These are phyloP conservation scores for Nemania serpens DNA, from an alignment of 2,329 filamentous ascomycete genomes.

Conservation along the genomic window DNA sequence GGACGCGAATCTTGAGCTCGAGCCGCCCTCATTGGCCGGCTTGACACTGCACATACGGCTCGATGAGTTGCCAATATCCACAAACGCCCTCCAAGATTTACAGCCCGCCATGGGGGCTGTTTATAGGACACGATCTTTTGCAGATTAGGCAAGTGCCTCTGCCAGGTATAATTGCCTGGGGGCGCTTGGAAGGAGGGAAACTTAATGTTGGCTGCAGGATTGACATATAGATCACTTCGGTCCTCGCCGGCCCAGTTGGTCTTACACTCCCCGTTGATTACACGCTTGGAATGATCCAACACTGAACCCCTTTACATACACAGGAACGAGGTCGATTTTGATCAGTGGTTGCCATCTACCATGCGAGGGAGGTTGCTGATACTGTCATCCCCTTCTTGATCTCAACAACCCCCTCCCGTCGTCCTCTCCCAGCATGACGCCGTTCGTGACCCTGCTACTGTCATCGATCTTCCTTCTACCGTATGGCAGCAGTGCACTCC, in stretches of 20 bases:
- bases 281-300: constrained; percentile 6
- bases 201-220: constrained; percentile 2
- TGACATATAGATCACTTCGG: constrained; percentile 29
- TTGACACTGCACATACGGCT: neutral
- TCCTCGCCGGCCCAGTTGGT: constrained; percentile 11
- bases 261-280: neutral
- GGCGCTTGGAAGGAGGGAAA: neutral
- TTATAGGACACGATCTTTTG: constrained; percentile 4
- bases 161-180: neutral
- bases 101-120: constrained; percentile 19
- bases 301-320: constrained; percentile 1
- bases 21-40: constrained; percentile 13
- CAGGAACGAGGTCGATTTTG: constrained; percentile 6
- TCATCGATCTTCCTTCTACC: constrained; percentile 17
- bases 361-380: constrained; percentile 24
- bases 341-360: constrained; percentile 14
- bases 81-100: constrained; percentile 20
- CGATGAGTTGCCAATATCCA: constrained; percentile 10
- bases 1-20: constrained; percentile 13
- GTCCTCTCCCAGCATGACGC: constrained; percentile 22
- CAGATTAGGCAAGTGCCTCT: constrained; percentile 23
- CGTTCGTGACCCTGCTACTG: constrained; percentile 17
- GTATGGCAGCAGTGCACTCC: constrained; percentile 13
- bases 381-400: constrained; percentile 3
- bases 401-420: neutral